Percentiles rank a stretch among this genome's conserved stretches.
Conservation (phyloP, 2,329 filamentous ascomycete species). For the Aspergillus ibericus region DNA sequence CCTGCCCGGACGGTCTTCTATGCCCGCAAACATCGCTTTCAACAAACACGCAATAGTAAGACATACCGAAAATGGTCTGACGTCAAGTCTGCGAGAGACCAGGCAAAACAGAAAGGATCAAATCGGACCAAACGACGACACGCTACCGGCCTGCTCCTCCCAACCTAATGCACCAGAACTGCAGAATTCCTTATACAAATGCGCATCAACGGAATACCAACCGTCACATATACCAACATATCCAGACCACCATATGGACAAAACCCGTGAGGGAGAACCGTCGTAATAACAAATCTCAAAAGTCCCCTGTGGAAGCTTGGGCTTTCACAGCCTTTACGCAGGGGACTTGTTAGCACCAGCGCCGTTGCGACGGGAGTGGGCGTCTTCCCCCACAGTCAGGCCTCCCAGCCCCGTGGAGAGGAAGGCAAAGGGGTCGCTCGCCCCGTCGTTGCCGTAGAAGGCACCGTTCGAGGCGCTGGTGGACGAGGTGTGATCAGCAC, state of each 20-base stretch:
- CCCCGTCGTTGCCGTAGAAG: conserved; percentile 60
- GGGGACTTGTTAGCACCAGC: conserved; percentile 49
- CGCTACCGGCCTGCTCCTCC: conserved; percentile 46
- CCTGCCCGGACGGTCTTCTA: conserved; percentile 22
- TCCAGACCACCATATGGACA: conserved; percentile 40
- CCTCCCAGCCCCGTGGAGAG: conserved; percentile 61
- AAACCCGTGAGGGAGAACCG: conserved; percentile 19
- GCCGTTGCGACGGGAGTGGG: conserved; percentile 47
- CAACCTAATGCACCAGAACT: conserved; percentile 46
- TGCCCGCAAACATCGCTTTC: conserved; percentile 27
- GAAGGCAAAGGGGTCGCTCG: conserved; percentile 64
- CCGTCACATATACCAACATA: conserved; percentile 40
- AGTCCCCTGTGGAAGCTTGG: conserved; percentile 1
- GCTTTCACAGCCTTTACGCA: conserved; percentile 28
- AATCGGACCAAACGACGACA: conserved; percentile 39
- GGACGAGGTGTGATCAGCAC: conserved; percentile 77
- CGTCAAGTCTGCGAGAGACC: conserved; percentile 21
- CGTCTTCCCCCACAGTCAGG: conserved; percentile 55
- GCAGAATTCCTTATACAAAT: conserved; percentile 47
- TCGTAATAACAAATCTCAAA: conserved; percentile 16
- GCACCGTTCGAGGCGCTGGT: conserved; percentile 74
- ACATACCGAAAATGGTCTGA: conserved; percentile 24
- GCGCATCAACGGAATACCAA: conserved; percentile 41
- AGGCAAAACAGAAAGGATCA: conserved; percentile 21
- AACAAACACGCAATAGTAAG: conserved; percentile 27